Evolutionary conservation across 176 grass and related monocot species (phyloP), one percentile per base, ranked within the genome.

Genomic region (Tillandsia fasciculata): DNA sequence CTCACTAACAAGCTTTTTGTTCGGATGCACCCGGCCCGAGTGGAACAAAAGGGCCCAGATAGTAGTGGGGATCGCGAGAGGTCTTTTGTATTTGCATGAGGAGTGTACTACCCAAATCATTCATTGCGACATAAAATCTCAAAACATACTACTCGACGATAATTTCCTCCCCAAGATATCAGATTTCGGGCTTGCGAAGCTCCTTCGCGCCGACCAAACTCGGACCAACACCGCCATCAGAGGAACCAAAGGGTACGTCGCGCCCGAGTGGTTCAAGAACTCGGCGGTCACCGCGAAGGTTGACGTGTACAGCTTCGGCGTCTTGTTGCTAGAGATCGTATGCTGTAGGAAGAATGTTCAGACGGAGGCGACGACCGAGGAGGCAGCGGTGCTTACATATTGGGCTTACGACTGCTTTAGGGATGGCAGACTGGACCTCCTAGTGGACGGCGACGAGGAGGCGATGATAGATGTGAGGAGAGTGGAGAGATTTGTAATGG

Each of bases 191-290:
- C 49, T 73, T 5, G 56, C 71, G 17, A 73, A 73, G 56, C 71
- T 73, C 11, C 71, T 73, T 8, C 42, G 13, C 3, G 49, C 15
- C 2, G 17, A 64, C 12, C 71, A 73, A 8, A 73, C 71, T 48
- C 56, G 33, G 10, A 73, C 42, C 10, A 4, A 26, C 6, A 64
- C 71, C 1, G 29, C 54, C 18, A 61, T 73, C 12, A 9, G 71
- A 58, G 71, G 71, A 22, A 73, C 71, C 6, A 73, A 18, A 63
- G 71, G 71, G 28, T 73, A 73, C 12, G 71, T 73, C 0, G 71
- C 71, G 2, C 71, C 71, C 33, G 71, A 73, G 53, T 73, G 71
- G 71, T 73, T 73, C 54, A 73, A 59, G 54, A 73, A 57, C 71
- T 23, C 63, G 53, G 56, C 53, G 3, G 63, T 73, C 71, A 73